Conservation (phyloP, 306 rosid species). For the Begonia loranthoides region DNA sequence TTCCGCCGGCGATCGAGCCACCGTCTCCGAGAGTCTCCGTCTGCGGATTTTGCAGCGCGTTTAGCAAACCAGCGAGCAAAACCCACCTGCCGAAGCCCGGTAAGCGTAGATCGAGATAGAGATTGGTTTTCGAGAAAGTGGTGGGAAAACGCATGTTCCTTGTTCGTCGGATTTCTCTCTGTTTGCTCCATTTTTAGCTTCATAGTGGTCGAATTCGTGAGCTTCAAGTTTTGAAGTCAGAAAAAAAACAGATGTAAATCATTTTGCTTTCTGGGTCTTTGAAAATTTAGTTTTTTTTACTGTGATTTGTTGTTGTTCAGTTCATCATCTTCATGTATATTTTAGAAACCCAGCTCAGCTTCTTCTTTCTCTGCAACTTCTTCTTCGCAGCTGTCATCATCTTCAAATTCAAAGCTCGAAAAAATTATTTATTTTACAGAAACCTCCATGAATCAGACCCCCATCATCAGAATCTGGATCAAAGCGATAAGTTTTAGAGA, state of each 20-base stretch:
- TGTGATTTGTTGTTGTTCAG: neutral
- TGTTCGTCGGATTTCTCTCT: neutral
- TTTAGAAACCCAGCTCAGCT: too few relatives aligned
- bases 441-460: too few relatives aligned
- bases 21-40: slow-evolving; percentile 77
- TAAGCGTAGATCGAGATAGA: slow-evolving; percentile 33
- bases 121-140: neutral
- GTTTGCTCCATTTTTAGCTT: neutral
- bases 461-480: too few relatives aligned
- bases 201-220: neutral
- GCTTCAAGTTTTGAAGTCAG: neutral
- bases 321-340: too few relatives aligned
- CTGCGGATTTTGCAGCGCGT: slow-evolving; percentile 51
- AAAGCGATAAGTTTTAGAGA: too few relatives aligned
- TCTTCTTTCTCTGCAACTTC: too few relatives aligned
- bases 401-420: too few relatives aligned
- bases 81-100: slow-evolving; percentile 20
- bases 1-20: slow-evolving; percentile 58
- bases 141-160: neutral
- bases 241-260: neutral
- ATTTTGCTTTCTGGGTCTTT: neutral
- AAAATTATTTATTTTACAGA: too few relatives aligned
- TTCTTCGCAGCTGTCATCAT: too few relatives aligned
- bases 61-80: slow-evolving; percentile 29
- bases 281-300: neutral